phyloP scores from a whole-genome alignment of 305 asterid genomes.

The Solanum chacoense region DNA sequence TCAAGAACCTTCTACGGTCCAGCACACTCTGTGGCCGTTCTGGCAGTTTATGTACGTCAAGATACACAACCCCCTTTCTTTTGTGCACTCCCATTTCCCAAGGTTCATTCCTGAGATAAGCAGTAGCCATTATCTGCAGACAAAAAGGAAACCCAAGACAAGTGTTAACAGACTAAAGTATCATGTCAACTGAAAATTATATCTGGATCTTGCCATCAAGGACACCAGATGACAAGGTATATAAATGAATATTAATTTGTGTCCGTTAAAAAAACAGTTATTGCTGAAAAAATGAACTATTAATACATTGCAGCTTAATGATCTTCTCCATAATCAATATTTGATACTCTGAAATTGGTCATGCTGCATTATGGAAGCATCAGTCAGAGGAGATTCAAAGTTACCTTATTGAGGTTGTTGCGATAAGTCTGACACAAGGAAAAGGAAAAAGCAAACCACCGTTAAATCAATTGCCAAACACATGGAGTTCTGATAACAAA shows the following conservation, averaged over 20 bases:
- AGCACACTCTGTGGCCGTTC: constrained; percentile 86
- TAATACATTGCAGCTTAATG: not conserved
- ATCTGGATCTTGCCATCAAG: not conserved
- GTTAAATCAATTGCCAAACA: not conserved
- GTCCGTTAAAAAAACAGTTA: not conserved
- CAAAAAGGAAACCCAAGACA: not conserved
- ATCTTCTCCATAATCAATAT: not conserved
- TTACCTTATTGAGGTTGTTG: constrained; percentile 97
- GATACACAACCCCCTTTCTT: constrained; percentile 87
- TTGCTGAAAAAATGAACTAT: not conserved
- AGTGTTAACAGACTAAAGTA: not conserved
- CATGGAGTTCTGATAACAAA: not conserved
- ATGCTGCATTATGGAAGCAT: not conserved
- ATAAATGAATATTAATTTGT: not conserved
- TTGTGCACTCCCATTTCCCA: constrained; percentile 99
- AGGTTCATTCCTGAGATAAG: constrained; percentile 84
- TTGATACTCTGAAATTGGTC: not conserved
- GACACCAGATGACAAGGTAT: not conserved
- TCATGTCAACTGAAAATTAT: not conserved
- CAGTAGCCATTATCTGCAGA: constrained; percentile 83
- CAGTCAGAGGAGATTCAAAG: constrained; percentile 5
- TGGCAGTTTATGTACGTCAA: constrained; percentile 84
- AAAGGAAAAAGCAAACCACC: constrained; percentile 11
- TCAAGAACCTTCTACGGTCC: constrained; percentile 73
- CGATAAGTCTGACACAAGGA: constrained; percentile 72